These are phyloP conservation scores for Decorospora gaudefroyi DNA, from an alignment of 2,329 filamentous ascomycete species.

Conservation along the genomic window DNA sequence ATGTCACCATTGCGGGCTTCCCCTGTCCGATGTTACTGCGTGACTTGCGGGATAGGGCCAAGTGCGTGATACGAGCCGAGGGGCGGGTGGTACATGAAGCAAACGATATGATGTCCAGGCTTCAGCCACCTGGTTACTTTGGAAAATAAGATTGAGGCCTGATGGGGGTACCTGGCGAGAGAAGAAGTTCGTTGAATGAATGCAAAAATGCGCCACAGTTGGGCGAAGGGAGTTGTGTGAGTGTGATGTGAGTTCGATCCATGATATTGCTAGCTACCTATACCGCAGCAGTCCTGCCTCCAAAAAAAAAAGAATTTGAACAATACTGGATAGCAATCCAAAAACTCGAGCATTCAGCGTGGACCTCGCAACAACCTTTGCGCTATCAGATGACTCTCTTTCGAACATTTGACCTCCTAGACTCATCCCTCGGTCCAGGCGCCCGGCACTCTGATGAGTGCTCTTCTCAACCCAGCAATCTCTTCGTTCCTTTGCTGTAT, in stretches of 20 bases:
- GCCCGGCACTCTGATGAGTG: too few species aligned
- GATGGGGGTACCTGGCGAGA: slow-evolving; percentile 4
- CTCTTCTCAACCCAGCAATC: too few species aligned
- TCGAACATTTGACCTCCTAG: too few species aligned
- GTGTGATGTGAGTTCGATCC: slow-evolving; percentile 1
- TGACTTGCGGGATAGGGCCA: slow-evolving; percentile 8
- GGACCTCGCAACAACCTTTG: too few species aligned
- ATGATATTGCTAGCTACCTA: too few species aligned
- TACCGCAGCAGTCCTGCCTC: too few species aligned
- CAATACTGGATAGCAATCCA: too few species aligned
- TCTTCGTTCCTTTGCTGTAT: too few species aligned
- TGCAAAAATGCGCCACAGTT: slow-evolving; percentile 16
- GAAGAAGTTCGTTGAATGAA: slow-evolving; percentile 2
- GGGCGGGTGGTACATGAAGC: slow-evolving; percentile 7
- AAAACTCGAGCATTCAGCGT: too few species aligned
- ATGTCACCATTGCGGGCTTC: slow-evolving; percentile 6
- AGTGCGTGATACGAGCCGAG: slow-evolving; percentile 11
- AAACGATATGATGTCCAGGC: slow-evolving; percentile 8
- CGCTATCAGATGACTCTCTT: too few species aligned
- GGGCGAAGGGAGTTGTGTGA: slow-evolving; percentile 8
- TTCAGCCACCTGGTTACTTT: slow-evolving; percentile 17
- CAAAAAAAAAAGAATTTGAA: too few species aligned
- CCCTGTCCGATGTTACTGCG: slow-evolving; percentile 13
- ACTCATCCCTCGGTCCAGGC: too few species aligned
- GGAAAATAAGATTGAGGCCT: slow-evolving; percentile 7